These are phyloP conservation scores for Coniochaeta ligniaria DNA, from an alignment of 2,329 filamentous ascomycete species.

Conservation along the genomic window DNA sequence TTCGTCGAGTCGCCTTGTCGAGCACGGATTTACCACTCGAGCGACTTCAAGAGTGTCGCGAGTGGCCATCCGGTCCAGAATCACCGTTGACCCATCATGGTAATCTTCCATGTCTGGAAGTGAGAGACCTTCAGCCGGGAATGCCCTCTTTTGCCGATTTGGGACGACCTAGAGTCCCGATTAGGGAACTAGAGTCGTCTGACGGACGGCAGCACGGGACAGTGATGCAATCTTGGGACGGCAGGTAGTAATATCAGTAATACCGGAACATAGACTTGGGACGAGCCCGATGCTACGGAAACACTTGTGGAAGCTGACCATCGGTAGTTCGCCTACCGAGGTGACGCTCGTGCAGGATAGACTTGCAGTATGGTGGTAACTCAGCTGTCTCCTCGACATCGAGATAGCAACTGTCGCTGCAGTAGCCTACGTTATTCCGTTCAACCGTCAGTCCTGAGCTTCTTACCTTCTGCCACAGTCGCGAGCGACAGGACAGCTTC, in stretches of 20 bases:
- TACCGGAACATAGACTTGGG: neutral
- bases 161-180: neutral
- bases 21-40: neutral
- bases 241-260: neutral
- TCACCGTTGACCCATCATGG: neutral
- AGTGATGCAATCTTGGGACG: neutral
- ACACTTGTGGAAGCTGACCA: neutral
- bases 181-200: neutral
- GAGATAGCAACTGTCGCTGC: neutral
- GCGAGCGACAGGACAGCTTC: neutral
- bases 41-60: neutral
- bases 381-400: neutral
- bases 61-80: neutral
- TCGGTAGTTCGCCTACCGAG: neutral
- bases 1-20: neutral
- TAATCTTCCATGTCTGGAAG: neutral
- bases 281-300: neutral
- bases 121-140: neutral
- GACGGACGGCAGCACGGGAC: neutral
- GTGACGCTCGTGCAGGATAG: neutral
- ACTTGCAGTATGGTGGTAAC: neutral
- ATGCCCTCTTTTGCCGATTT: neutral
- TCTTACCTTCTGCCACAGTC: neutral
- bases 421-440: neutral
- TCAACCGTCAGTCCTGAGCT: no score